phyloP scores from a whole-genome alignment of 331 rosid genomes.

The Stylosanthes scabra region DNA sequence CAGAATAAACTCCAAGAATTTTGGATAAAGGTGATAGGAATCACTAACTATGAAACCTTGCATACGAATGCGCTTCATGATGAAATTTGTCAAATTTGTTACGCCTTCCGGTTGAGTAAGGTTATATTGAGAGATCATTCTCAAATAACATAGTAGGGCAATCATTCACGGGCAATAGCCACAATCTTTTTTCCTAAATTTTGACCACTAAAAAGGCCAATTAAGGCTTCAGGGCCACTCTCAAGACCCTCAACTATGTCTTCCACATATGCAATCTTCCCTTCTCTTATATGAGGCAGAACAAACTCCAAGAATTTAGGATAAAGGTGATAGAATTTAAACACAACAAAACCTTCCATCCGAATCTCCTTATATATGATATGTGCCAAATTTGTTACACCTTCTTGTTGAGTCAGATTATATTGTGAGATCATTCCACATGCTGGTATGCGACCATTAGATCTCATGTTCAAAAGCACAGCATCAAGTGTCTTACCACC shows the following conservation, averaged over 20 bases:
- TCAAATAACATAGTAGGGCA: no score
- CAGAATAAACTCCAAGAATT: no score
- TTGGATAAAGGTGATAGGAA: no score
- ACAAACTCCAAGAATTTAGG: slow-evolving; percentile 41
- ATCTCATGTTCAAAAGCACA: slow-evolving; percentile 38
- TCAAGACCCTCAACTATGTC: slow-evolving; percentile 49
- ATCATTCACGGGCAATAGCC: slow-evolving; percentile 12
- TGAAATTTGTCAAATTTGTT: no score
- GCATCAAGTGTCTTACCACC: slow-evolving; percentile 50
- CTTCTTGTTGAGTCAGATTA: slow-evolving; percentile 40
- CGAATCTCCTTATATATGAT: slow-evolving; percentile 37
- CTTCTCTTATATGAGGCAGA: slow-evolving; percentile 38
- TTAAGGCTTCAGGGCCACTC: slow-evolving; percentile 42
- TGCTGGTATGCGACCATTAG: slow-evolving; percentile 35
- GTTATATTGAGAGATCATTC: no score
- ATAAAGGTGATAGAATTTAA: slow-evolving; percentile 32
- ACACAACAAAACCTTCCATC: slow-evolving; percentile 32
- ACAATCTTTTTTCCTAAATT: slow-evolving; percentile 46
- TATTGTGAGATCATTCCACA: slow-evolving; percentile 50
- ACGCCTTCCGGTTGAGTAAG: no score
- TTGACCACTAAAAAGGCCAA: slow-evolving; percentile 34
- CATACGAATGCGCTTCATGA: no score
- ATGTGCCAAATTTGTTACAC: slow-evolving; percentile 39
- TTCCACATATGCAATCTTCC: slow-evolving; percentile 47
- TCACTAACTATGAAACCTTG: no score